Conservation (phyloP, 108 stramenopile genomes). For the Nitzschia sp. region DNA sequence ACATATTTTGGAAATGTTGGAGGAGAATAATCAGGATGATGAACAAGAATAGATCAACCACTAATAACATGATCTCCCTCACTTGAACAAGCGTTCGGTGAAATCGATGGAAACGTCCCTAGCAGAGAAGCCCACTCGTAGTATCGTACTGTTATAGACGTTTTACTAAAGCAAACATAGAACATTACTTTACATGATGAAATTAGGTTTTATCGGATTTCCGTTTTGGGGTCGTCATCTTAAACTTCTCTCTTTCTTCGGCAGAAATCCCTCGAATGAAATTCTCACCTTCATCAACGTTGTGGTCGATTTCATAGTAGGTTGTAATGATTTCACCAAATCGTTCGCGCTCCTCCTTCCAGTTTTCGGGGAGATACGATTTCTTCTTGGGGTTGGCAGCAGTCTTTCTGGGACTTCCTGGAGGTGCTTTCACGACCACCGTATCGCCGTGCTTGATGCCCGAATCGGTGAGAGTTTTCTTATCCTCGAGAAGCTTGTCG, state of each 20-base stretch:
- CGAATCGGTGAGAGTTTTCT: slow-evolving; percentile 65
- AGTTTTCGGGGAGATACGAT: slow-evolving; percentile 14
- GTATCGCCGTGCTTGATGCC: slow-evolving; percentile 50
- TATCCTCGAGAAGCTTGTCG: slow-evolving; percentile 36
- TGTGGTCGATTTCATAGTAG: slow-evolving; percentile 6
- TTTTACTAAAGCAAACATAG: no score
- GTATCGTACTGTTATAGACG: no score
- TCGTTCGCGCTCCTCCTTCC: slow-evolving; percentile 11
- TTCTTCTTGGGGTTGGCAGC: neutral
- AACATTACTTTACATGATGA: no score
- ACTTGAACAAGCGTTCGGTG: no score
- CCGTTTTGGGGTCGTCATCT: neutral
- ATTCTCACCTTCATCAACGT: slow-evolving; percentile 3
- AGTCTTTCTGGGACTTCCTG: neutral
- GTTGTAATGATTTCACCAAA: slow-evolving; percentile 10
- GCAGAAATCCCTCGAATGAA: slow-evolving; percentile 2
- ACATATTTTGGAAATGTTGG: no score
- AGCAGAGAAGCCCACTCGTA: no score
- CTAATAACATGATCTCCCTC: no score
- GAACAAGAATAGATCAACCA: no score
- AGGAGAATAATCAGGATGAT: no score
- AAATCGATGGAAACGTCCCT: no score
- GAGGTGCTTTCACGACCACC: slow-evolving; percentile 2
- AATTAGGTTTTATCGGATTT: no score
- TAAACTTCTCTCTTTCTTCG: slow-evolving; percentile 8